A percentile compares a stretch with the other conserved stretches of the same genome.
These are phyloP conservation scores for Pyrenophora seminiperda DNA, from an alignment of 2,329 filamentous ascomycete species.

Conservation along the genomic window DNA sequence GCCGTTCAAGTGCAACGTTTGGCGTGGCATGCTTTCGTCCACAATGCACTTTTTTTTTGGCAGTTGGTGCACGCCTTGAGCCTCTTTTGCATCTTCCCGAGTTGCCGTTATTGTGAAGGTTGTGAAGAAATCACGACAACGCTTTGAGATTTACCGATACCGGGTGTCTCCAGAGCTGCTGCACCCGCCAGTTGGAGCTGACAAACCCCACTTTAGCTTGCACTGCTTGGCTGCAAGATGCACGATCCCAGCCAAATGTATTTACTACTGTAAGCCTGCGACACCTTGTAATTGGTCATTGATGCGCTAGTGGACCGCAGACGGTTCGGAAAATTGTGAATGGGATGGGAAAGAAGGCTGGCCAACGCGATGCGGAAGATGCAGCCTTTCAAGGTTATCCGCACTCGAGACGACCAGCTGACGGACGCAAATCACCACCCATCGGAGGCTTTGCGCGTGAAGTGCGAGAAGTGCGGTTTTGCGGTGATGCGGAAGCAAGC, in stretches of 20 bases:
- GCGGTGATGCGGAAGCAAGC: too few species aligned
- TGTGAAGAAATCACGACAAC: background rate
- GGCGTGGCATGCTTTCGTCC: background rate
- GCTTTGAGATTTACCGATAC: background rate
- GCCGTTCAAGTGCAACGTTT: background rate
- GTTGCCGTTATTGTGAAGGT: background rate
- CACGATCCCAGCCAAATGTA: slow-evolving; percentile 1
- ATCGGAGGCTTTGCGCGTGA: background rate
- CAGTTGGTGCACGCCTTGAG: background rate
- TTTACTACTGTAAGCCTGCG: slow-evolving; percentile 10
- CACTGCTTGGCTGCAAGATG: slow-evolving; percentile 12
- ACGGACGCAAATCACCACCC: background rate
- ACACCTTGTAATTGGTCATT: slow-evolving; percentile 9
- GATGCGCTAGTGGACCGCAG: slow-evolving; percentile 11
- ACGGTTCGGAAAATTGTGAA: background rate
- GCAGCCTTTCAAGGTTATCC: slow-evolving; percentile 5
- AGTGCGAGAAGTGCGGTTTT: too few species aligned
- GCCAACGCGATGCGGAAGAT: slow-evolving; percentile 6
- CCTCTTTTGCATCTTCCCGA: background rate
- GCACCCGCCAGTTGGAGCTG: slow-evolving; percentile 18
- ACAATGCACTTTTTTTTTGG: too few species aligned
- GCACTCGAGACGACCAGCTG: background rate
- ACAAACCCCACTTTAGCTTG: slow-evolving; percentile 26
- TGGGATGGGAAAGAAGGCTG: slow-evolving; percentile 7
- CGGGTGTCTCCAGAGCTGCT: background rate